These are phyloP conservation scores for Nakazawaea holstii DNA, from an alignment of 805 yeast species.

Conservation along the genomic window DNA sequence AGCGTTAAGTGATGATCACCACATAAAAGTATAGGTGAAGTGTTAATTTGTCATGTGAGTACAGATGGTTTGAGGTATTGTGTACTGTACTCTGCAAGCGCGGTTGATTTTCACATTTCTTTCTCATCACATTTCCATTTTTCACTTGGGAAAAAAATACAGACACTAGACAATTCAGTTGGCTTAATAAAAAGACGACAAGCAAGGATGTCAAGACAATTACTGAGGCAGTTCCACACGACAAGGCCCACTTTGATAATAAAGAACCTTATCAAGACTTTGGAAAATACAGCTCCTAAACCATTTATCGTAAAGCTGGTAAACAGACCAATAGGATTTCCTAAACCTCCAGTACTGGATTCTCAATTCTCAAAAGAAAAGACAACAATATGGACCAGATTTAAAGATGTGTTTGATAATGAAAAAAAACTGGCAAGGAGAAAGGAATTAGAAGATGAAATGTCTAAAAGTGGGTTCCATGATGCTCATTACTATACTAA, in stretches of 20 bases:
- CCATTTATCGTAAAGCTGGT: conserved; percentile 13
- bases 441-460: conserved; percentile 53
- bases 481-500: conserved; percentile 60
- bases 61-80: too few species aligned
- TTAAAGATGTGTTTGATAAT: conserved; percentile 41
- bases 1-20: too few species aligned
- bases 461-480: conserved; percentile 63
- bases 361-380: not conserved
- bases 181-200: too few species aligned
- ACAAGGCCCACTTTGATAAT: not conserved
- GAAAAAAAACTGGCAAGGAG: conserved; percentile 43
- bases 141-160: not conserved
- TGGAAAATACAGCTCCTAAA: conserved; percentile 13
- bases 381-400: conserved; percentile 15
- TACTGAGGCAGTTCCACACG: conserved; percentile 1
- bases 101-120: too few species aligned
- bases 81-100: too few species aligned
- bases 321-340: conserved; percentile 12
- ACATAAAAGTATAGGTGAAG: too few species aligned
- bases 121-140: too few species aligned
- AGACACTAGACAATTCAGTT: not conserved
- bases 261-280: conserved; percentile 6
- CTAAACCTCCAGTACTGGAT: conserved; percentile 4
- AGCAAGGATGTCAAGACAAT: not conserved
- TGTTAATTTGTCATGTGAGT: too few species aligned